Evolutionary conservation across 352 stramenopile species (phyloP), one percentile per base, ranked within the genome.

Genomic region (Phytophthora cactorum): DNA sequence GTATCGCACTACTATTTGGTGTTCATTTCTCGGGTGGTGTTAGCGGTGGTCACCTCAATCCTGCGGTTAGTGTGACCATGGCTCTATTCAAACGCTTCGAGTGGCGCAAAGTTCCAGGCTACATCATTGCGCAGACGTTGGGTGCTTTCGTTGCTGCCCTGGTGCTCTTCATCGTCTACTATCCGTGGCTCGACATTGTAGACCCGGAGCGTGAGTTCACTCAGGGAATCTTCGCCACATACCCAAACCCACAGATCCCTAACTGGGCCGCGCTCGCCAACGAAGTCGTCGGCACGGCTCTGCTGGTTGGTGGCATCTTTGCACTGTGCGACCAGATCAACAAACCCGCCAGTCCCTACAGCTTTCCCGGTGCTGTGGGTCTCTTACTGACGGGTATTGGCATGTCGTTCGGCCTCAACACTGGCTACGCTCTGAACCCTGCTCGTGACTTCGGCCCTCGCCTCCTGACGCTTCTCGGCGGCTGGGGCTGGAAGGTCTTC

Each of bases 1-100:
- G 84, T 10, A 76, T 90, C 46, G 84, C 73, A 0, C 64, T 92
- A 38, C 76, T 92, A 14, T 77, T 92, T 29, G 84, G 74, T 17
- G 77, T 90, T 41, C 79, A 92, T 52, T 72, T 75, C 41, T 79
- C 74, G 3, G 79, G 79, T 15, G 78, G 81, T 47, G 77, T 88
- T 17, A 88, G 75, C 45, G 79, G 81, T 34, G 81, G 77, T 36
- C 83, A 92, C 52, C 45, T 92, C 9, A 92, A 92, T 68, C 81
- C 81, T 11, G 79, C 83, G 0, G 76, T 91, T 6, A 86, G 79
- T 6, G 50, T 86, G 10, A 80, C 77, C 3, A 72, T 88, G 36
- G 81, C 79, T 7, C 36, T 80, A 36, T 88, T 82, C 71, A 68
- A 77, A 22, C 72, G 74, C 9, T 75, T 92, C 31, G 68, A 82